Evolutionary conservation across 352 stramenopile species (phyloP).

Genomic region (Phytopythium montanum): DNA sequence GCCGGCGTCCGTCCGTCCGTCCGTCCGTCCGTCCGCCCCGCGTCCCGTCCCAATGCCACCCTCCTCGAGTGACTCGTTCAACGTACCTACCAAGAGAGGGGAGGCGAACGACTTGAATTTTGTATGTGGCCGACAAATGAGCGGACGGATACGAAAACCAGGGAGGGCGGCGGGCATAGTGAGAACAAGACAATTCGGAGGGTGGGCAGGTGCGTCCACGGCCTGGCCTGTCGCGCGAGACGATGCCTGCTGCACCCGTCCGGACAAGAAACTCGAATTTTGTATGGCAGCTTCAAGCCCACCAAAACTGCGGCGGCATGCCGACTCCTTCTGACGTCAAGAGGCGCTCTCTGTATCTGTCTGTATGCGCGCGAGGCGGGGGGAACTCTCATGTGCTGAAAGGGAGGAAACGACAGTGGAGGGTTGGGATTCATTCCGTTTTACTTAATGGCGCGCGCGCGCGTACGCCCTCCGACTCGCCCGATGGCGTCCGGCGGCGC

Average conservation of each 20-base stretch:
- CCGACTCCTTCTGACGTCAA: too few relatives aligned
- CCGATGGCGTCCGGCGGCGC: background rate
- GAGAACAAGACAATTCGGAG: background rate
- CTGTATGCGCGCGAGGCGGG: background rate
- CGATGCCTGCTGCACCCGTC: background rate
- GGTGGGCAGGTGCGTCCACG: background rate
- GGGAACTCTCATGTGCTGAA: too few relatives aligned
- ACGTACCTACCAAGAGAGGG: background rate
- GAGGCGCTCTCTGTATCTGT: background rate
- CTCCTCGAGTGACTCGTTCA: too few relatives aligned
- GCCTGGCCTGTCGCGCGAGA: background rate
- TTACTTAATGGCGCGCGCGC: constrained; percentile 6
- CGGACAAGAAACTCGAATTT: too few relatives aligned
- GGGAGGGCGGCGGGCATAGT: background rate
- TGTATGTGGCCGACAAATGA: background rate
- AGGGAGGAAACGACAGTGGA: background rate
- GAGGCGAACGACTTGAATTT: background rate
- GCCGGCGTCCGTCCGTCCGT: too few relatives aligned
- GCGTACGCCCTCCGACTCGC: background rate
- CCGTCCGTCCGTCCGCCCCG: background rate
- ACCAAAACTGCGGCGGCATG: background rate
- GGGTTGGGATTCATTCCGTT: constrained; percentile 1
- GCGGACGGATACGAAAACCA: background rate
- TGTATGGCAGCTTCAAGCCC: background rate
- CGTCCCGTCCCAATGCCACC: background rate